Evolutionary conservation across 129 eudicot species (phyloP), one percentile per base, ranked within the genome.

Genomic region (Lonicera japonica): DNA sequence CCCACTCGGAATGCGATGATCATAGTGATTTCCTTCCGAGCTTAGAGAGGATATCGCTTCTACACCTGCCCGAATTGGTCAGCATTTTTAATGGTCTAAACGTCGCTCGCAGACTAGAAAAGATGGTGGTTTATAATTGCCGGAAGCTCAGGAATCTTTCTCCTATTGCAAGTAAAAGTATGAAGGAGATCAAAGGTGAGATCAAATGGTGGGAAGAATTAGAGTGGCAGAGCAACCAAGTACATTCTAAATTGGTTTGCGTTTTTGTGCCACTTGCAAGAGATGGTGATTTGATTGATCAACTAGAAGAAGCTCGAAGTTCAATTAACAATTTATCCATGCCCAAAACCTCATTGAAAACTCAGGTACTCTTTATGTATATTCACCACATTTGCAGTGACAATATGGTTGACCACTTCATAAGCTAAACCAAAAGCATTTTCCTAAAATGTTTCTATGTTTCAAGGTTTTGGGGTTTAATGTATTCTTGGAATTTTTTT

Each of bases 131-230:
- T 56, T 77, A 59, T 60, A 43, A 71, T 57, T 77, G 82, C 82
- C 77, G 73, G 20, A 71, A 55, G 22, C 73, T 77, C 23, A 34
- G 24, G 52, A 38, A 54, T 23, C 82, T 77, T 48, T 34, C 65
- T 43, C 4, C 13, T 25, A 7, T n/a, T 62, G 74, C 25, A 53
- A 60, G 12, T 16, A 41, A 50, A 11, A 11, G 11, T 54, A 19
- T 62, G 16, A 21, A 39, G 38, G 71, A 66, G 48, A 77, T 71
- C 24, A 59, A 65, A 59, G 77, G 77, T 20, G 73, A 66, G 68
- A 55, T 57, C 24, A 73, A 69, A 59, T 77, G 82, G 82, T 77
- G 81, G 81, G 65, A 75, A 38, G 52, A 69, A 63, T 46, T 57
- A 1, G 56, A 47, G 38, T 22, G 57, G 68, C 59, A 11, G 21